Percentiles rank a stretch among this genome's conserved stretches.
Evolutionary conservation across 495 filamentous ascomycete genomes (phyloP).

Genomic region (Penicillium coffeae): DNA sequence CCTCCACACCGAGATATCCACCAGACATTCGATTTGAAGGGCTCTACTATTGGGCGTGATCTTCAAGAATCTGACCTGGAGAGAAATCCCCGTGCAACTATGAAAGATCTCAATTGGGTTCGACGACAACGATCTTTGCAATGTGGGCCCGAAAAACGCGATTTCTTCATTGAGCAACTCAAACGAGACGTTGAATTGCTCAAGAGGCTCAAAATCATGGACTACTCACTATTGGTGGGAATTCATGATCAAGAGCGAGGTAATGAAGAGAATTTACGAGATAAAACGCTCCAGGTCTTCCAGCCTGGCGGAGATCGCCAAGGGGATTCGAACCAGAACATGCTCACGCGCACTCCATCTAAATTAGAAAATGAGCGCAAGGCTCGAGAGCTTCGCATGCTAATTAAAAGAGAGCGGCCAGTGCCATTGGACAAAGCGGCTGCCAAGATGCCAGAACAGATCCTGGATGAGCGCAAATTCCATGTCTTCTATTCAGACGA

Average conservation of each 20-base stretch:
- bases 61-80: slow-evolving; percentile 83
- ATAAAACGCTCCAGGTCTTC: slow-evolving; percentile 93
- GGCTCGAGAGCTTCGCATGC: slow-evolving; percentile 84
- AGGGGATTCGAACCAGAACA: slow-evolving; percentile 53
- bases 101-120: slow-evolving; percentile 98
- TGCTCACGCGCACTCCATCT: slow-evolving; percentile 86
- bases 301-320: slow-evolving; percentile 73
- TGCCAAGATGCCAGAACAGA: slow-evolving; percentile 86
- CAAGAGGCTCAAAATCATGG: slow-evolving; percentile 92
- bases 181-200: slow-evolving; percentile 80
- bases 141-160: slow-evolving; percentile 81
- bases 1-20: slow-evolving; percentile 97
- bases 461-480: slow-evolving; percentile 63
- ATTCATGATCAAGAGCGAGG: slow-evolving; percentile 86
- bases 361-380: slow-evolving; percentile 91
- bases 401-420: slow-evolving; percentile 87
- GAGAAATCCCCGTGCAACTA: slow-evolving; percentile 83
- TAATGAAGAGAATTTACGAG: slow-evolving; percentile 92
- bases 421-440: slow-evolving; percentile 80
- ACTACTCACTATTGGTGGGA: slow-evolving; percentile 92
- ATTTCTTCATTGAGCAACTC: slow-evolving; percentile 82
- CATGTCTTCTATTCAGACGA: slow-evolving; percentile 88
- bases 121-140: slow-evolving; percentile 80
- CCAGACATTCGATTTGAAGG: slow-evolving; percentile 94
- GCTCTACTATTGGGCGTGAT: slow-evolving; percentile 92